Percentiles rank a stretch among this genome's conserved stretches.
Evolutionary conservation across 805 yeast genomes (phyloP).

Genomic region (Spathaspora sp.): DNA sequence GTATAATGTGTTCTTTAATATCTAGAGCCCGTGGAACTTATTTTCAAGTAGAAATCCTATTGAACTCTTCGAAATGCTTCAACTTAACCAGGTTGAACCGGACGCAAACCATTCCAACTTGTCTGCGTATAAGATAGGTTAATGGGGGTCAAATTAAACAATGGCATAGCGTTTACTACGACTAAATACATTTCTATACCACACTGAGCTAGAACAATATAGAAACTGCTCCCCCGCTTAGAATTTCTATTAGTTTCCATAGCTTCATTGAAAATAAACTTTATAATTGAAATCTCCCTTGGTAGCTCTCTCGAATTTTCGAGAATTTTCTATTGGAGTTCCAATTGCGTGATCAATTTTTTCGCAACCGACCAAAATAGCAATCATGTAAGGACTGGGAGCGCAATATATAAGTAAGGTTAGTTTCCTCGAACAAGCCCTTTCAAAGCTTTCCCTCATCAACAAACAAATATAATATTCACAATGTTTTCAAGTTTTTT

Average conservation of each 20-base stretch:
- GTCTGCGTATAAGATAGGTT: too few relatives aligned
- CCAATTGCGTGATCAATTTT: neutral
- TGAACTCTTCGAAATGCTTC: too few relatives aligned
- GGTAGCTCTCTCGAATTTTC: neutral
- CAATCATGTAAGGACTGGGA: neutral
- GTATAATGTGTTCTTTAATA: neutral
- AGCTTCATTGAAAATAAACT: neutral
- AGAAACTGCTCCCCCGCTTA: neutral
- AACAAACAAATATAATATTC: neutral
- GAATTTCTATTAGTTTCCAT: neutral
- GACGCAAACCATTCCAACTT: too few relatives aligned
- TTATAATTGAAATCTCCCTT: neutral
- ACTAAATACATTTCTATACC: too few relatives aligned
- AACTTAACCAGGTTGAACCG: too few relatives aligned
- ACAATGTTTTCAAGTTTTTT: slow-evolving; percentile 4
- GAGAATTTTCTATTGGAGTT: neutral
- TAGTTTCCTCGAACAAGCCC: neutral
- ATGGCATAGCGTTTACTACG: too few relatives aligned
- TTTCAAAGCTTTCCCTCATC: neutral
- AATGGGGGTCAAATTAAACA: too few relatives aligned
- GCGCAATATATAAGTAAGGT: slow-evolving; percentile 1
- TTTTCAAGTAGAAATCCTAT: too few relatives aligned
- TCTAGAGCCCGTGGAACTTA: neutral
- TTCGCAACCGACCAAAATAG: neutral
- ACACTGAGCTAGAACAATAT: too few relatives aligned